Evolutionary conservation across 768 basidiomycete genomes (phyloP).

Genomic region (Mycena pura): DNA sequence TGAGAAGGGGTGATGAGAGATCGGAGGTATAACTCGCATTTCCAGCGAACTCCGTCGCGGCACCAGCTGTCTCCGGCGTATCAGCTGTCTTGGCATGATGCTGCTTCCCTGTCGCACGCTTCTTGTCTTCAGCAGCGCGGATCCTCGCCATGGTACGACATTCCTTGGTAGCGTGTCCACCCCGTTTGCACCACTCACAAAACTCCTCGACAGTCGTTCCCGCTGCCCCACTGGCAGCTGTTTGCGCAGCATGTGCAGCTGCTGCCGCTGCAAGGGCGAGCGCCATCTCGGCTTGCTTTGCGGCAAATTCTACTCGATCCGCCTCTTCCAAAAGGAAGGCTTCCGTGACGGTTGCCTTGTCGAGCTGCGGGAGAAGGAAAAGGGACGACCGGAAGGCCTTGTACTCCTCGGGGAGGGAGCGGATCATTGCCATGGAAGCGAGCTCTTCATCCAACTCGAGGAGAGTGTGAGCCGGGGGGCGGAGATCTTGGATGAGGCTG

Average conservation of each 20-base stretch:
- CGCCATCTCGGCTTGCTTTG: background rate
- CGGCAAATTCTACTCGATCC: background rate
- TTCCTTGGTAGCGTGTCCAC: constrained; percentile 3
- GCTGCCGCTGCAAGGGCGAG: background rate
- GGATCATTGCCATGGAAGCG: constrained; percentile 28
- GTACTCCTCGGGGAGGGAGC: constrained; percentile 31
- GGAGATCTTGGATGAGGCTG: constrained; percentile 23
- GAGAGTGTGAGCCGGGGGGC: constrained; percentile 18
- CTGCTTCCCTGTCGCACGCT: background rate
- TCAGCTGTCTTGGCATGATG: background rate
- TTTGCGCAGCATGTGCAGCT: background rate
- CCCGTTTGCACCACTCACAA: constrained; percentile 12
- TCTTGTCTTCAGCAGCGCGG: background rate
- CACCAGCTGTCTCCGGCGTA: background rate
- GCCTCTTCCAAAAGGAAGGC: constrained; percentile 18
- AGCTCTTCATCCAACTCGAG: constrained; percentile 28
- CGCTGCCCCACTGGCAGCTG: background rate
- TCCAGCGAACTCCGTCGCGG: constrained; percentile 20
- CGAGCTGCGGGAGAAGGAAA: constrained; percentile 13
- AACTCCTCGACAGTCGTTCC: background rate
- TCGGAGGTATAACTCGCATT: constrained; percentile 17
- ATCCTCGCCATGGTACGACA: constrained; percentile 11
- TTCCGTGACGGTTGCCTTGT: constrained; percentile 11
- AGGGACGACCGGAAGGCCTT: constrained; percentile 15
- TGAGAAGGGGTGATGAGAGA: constrained; percentile 11